Percentiles rank a stretch among this genome's conserved stretches.
These are phyloP conservation scores for Alternaria novae-zelandiae DNA, from an alignment of 2,329 filamentous ascomycete genomes.

Conservation along the genomic window DNA sequence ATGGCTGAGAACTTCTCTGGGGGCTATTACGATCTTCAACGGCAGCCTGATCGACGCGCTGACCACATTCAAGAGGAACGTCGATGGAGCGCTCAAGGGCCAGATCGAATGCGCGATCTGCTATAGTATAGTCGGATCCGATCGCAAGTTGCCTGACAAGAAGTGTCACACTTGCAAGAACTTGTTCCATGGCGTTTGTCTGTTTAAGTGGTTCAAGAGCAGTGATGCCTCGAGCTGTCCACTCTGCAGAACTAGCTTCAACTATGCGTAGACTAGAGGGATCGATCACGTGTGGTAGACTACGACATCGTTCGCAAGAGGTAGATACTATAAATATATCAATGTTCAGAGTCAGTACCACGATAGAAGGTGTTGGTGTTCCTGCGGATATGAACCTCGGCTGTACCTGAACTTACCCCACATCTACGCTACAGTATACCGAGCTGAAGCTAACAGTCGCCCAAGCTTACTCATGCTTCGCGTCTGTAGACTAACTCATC, in stretches of 20 bases:
- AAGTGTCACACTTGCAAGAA: conserved; percentile 92
- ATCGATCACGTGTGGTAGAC: not conserved
- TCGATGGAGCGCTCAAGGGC: conserved; percentile 86
- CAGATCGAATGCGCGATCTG: conserved; percentile 97
- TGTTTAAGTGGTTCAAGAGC: conserved; percentile 97
- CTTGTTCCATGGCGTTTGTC: conserved; percentile 84
- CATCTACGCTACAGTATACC: conserved; percentile 1
- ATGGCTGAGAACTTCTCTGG: conserved; percentile 87
- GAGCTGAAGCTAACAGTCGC: not conserved
- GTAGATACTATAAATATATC: not conserved
- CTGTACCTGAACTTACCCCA: conserved; percentile 10
- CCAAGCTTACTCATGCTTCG: not conserved
- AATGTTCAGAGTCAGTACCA: not conserved
- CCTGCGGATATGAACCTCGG: not conserved
- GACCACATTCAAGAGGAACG: conserved; percentile 82
- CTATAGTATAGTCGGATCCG: conserved; percentile 89
- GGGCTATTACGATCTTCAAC: conserved; percentile 92
- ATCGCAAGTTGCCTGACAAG: conserved; percentile 91
- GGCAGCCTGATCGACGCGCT: conserved; percentile 88
- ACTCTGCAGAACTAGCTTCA: conserved; percentile 87
- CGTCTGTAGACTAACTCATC: not conserved
- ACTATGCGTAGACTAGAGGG: conserved; percentile 54
- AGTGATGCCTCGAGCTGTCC: conserved; percentile 93
- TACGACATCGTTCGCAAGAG: not conserved
- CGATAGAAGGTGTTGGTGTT: not conserved